Base-by-base conservation (phyloP, 108 stramenopile species). In the Cyclotella sp. region DNA sequence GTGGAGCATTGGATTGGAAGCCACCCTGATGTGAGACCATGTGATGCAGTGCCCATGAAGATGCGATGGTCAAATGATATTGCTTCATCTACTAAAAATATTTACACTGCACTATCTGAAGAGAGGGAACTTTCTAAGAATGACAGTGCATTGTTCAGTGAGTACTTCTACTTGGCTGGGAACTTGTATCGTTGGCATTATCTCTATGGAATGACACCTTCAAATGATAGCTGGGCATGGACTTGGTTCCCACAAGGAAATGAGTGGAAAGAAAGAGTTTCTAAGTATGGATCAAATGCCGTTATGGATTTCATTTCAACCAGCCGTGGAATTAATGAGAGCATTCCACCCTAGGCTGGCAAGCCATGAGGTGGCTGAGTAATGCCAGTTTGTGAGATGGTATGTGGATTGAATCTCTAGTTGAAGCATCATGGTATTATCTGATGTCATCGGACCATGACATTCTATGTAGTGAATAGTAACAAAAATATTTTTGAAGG, bases 1-100 rank as follows among this genome's bases (percentile, higher is more conserved):
- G 62, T 81, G 11, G 79, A 81, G 42, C 79, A 81, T 74, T 81
- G 79, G 79, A 81, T 81, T 52, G 73, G 68, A 28, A 70, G 73
- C 21, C 79, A 81, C 57, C 79, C 79, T 14, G 68, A 81, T 61
- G 46, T 81, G 43, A 54, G 70, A 39, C 79, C 79, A 16, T 81
- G 79, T 53, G 79, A 74, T 51, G 68, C 74, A 30, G 79, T 73
- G 21, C 79, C 79, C 5, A 64, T 71, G 19, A 58, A 41, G 22
- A 67, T 57, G 29, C 75, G 74, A 40, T 75, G 81, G 81, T 69
- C 55, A 41, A 43, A 60, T 54, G 81, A 69, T 0, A 62, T 68
- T 15, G 65, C 81, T 1, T 75, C 71, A 29, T 0, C 68, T 21
- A 42, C 73, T 27, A 69, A 64, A 39, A 68, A 81, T 70, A 74